Evolutionary conservation across 148 eudicot species (phyloP).

Genomic region (Persicaria tinctoria): DNA sequence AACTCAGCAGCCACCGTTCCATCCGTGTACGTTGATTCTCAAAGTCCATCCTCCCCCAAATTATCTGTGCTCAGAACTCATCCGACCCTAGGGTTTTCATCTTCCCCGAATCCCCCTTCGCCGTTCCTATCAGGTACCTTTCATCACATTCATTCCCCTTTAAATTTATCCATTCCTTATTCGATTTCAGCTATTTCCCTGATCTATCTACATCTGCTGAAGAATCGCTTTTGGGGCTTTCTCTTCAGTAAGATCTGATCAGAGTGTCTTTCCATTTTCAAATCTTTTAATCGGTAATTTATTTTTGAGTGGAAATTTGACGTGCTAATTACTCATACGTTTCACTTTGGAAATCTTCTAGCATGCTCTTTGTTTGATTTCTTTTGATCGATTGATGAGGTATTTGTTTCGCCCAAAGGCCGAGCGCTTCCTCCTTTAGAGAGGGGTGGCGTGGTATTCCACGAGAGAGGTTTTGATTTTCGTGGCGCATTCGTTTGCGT

Average conservation of each 20-base stretch:
- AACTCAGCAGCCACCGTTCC: background rate
- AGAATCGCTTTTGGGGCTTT: background rate
- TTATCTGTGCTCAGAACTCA: constrained; percentile 17
- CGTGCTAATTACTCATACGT: background rate
- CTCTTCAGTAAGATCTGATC: constrained; percentile 1
- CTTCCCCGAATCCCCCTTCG: background rate
- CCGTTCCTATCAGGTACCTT: constrained; percentile 42
- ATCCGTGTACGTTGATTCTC: background rate
- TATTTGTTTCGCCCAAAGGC: constrained; percentile 21
- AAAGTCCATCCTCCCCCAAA: background rate
- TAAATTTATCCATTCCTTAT: background rate
- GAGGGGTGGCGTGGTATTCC: constrained; percentile 46
- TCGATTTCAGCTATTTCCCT: background rate
- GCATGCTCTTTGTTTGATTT: background rate
- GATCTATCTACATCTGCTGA: background rate
- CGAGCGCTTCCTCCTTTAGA: constrained; percentile 40
- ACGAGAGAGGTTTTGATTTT: constrained; percentile 34
- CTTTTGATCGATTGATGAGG: background rate
- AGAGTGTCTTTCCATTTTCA: background rate
- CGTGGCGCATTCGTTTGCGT: constrained; percentile 32
- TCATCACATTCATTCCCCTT: background rate
- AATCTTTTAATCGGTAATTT: background rate
- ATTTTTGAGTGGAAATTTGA: background rate
- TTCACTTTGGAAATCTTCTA: background rate
- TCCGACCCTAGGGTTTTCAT: constrained; percentile 20